Percentiles rank a stretch among this genome's conserved stretches.
phyloP scores from a whole-genome alignment of 2,329 filamentous ascomycete genomes.

The Cladorrhinum sp. region DNA sequence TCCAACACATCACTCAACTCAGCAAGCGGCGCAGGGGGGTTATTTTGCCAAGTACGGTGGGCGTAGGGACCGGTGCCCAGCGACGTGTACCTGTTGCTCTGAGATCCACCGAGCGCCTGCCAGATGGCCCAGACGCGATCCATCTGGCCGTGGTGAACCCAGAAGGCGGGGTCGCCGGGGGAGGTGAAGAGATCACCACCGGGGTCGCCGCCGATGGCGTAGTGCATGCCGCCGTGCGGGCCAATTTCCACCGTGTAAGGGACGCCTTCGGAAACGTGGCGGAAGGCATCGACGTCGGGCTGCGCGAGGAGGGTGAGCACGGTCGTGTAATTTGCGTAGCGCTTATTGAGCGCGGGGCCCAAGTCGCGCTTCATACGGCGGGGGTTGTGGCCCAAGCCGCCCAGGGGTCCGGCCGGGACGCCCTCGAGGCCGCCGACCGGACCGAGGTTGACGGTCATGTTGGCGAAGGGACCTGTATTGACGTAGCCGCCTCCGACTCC shows the following conservation, averaged over 20 bases:
- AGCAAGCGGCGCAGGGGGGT: constrained; percentile 27
- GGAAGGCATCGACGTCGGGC: constrained; percentile 16
- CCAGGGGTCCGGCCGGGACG: constrained; percentile 23
- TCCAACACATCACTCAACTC: constrained; percentile 30
- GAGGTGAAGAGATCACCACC: constrained; percentile 31
- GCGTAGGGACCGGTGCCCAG: constrained; percentile 30
- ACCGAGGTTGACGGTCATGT: constrained; percentile 41
- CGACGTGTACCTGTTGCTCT: constrained; percentile 24
- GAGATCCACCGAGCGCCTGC: constrained; percentile 17
- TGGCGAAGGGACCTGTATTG: constrained; percentile 30
- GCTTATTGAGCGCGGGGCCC: constrained; percentile 27
- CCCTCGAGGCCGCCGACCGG: constrained; percentile 29
- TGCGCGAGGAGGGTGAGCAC: constrained; percentile 21
- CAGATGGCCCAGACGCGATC: constrained; percentile 22
- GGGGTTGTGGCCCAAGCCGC: constrained; percentile 20
- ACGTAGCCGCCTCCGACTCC: constrained; percentile 57
- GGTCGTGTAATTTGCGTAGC: constrained; percentile 28
- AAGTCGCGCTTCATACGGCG: constrained; percentile 21
- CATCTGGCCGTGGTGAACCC: constrained; percentile 21
- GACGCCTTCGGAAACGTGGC: constrained; percentile 19
- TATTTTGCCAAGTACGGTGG: constrained; percentile 32
- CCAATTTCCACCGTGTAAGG: constrained; percentile 27
- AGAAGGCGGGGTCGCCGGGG: constrained; percentile 21
- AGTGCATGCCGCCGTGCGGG: constrained; percentile 31
- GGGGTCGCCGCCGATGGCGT: constrained; percentile 35